These are phyloP conservation scores for Cryomyces minteri DNA, from an alignment of 495 filamentous ascomycete species.

Conservation along the genomic window DNA sequence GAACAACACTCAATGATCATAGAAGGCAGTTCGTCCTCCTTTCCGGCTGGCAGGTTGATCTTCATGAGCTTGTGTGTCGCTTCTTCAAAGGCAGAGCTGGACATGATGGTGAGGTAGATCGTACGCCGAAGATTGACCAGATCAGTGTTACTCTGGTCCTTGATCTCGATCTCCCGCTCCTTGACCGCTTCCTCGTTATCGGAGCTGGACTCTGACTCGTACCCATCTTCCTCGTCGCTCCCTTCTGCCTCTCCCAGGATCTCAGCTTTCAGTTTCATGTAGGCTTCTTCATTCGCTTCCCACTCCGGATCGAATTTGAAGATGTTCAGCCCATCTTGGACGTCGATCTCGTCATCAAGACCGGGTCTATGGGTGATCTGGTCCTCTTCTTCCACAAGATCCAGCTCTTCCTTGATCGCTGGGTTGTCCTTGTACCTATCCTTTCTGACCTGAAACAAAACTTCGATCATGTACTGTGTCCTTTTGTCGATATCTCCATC, in stretches of 20 bases:
- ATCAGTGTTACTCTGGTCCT: slow-evolving; percentile 91
- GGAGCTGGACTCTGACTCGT: slow-evolving; percentile 50
- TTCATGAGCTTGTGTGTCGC: slow-evolving; percentile 61
- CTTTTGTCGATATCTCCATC: slow-evolving; percentile 92
- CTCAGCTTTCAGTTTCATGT: slow-evolving; percentile 75
- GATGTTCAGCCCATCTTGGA: slow-evolving; percentile 73
- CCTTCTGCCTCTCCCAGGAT: slow-evolving; percentile 85
- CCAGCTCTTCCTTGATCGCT: slow-evolving; percentile 77
- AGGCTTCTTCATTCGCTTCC: slow-evolving; percentile 80
- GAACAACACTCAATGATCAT: slow-evolving; percentile 96
- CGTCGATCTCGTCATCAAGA: slow-evolving; percentile 58
- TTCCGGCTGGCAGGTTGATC: slow-evolving; percentile 65
- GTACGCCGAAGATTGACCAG: slow-evolving; percentile 82
- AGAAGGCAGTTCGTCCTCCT: slow-evolving; percentile 76
- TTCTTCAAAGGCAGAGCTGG: slow-evolving; percentile 86
- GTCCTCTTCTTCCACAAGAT: slow-evolving; percentile 92
- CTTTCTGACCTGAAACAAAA: slow-evolving; percentile 90
- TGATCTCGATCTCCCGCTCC: slow-evolving; percentile 69
- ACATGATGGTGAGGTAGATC: slow-evolving; percentile 97
- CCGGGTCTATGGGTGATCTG: slow-evolving; percentile 78
- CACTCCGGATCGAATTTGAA: slow-evolving; percentile 88
- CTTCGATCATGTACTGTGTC: slow-evolving; percentile 97
- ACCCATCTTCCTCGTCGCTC: slow-evolving; percentile 51
- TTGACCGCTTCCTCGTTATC: slow-evolving; percentile 69
- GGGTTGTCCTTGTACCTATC: slow-evolving; percentile 92